A percentile compares a stretch with the other conserved stretches of the same genome.
These are phyloP conservation scores for Pyronema omphalodes DNA, from an alignment of 495 filamentous ascomycete species.

Conservation along the genomic window DNA sequence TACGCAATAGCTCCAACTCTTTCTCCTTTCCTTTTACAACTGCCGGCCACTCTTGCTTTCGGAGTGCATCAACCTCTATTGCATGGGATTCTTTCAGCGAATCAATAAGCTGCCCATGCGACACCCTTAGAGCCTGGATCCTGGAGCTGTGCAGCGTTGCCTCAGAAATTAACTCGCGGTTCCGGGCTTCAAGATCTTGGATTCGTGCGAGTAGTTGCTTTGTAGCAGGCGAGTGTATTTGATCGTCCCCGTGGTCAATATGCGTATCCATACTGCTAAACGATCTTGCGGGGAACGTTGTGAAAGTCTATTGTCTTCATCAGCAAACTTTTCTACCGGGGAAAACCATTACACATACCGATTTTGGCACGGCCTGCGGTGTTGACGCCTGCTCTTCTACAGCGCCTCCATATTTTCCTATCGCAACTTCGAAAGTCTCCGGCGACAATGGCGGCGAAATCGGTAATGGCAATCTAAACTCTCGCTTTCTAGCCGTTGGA, in stretches of 20 bases:
- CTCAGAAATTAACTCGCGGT: background rate
- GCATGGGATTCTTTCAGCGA: conserved; percentile 3
- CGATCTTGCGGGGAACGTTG: background rate
- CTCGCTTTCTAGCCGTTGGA: background rate
- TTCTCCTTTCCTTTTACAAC: conserved; percentile 18
- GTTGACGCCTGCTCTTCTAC: background rate
- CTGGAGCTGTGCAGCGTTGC: background rate
- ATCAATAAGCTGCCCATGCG: conserved; percentile 1
- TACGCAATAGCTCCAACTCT: conserved; percentile 17
- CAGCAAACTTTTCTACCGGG: background rate
- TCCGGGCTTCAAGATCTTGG: background rate
- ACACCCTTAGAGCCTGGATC: conserved; percentile 1
- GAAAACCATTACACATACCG: background rate
- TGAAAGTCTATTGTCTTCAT: background rate
- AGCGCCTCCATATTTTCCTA: background rate
- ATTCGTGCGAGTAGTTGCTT: background rate
- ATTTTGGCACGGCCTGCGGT: background rate
- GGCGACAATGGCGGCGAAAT: conserved; percentile 18
- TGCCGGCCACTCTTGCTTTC: conserved; percentile 7
- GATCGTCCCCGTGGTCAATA: background rate
- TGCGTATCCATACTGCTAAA: background rate
- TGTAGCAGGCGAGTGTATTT: background rate
- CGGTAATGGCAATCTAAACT: conserved; percentile 1
- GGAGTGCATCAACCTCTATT: conserved; percentile 8
- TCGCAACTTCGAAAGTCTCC: conserved; percentile 4